Evolutionary conservation across 1,139 yeast species (phyloP).

Genomic region (Scheffersomyces segobiensis): DNA sequence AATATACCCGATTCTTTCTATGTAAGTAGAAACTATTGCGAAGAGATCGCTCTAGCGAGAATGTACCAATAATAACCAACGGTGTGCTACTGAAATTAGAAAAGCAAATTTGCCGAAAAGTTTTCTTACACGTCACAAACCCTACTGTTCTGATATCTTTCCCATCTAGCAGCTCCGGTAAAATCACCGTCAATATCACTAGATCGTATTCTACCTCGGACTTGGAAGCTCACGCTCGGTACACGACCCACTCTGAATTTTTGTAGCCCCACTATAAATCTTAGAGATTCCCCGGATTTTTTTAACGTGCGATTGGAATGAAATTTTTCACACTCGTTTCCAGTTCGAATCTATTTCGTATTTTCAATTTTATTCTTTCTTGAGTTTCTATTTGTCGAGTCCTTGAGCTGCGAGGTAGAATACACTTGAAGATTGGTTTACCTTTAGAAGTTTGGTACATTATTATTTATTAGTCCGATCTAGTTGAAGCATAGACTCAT

Average conservation of each 20-base stretch:
- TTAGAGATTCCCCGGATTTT: background rate
- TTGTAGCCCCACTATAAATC: background rate
- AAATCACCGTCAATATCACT: background rate
- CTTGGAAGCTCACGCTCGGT: background rate
- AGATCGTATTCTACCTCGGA: background rate
- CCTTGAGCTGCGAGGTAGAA: background rate
- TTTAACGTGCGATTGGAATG: background rate
- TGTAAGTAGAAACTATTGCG: background rate
- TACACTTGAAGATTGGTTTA: background rate
- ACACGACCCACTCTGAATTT: background rate
- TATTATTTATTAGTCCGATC: background rate
- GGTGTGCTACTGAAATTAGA: background rate
- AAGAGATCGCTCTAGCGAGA: background rate
- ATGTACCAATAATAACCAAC: background rate
- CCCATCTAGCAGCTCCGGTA: background rate
- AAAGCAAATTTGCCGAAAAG: background rate
- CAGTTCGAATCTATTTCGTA: background rate
- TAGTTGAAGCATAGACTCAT: background rate
- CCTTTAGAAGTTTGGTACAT: background rate
- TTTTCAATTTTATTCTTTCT: background rate
- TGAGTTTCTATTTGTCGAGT: background rate
- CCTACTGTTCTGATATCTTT: background rate
- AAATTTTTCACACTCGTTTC: background rate
- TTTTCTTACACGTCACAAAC: background rate
- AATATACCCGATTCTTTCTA: background rate